Conservation (phyloP, 805 yeast species). For the Wickerhamomyces rabaulensis region DNA sequence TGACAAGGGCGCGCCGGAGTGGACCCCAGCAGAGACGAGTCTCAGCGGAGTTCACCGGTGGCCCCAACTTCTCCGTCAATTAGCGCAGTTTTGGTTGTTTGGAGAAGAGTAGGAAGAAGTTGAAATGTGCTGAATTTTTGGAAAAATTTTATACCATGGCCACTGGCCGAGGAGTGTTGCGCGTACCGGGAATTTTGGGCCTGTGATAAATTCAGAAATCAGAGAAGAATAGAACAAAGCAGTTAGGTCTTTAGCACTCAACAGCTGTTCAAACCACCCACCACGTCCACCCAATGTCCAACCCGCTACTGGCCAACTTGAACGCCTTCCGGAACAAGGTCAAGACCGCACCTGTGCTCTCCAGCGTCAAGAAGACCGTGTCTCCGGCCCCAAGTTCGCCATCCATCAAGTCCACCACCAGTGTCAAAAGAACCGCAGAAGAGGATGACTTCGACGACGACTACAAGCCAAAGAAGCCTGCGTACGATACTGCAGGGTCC, state of each 20-base stretch:
- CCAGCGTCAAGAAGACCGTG: slow-evolving; percentile 9
- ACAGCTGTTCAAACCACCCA: not conserved
- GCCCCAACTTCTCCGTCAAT: not conserved
- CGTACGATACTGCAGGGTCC: slow-evolving; percentile 28
- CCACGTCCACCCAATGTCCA: slow-evolving; percentile 23
- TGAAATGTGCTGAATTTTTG: too few species aligned
- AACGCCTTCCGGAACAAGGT: slow-evolving; percentile 61
- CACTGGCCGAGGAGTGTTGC: not conserved
- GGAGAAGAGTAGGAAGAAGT: not conserved
- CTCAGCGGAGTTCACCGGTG: too few species aligned
- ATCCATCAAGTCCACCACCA: not conserved
- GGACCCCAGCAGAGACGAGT: too few species aligned
- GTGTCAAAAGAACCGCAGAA: not conserved
- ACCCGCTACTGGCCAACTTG: slow-evolving; percentile 48
- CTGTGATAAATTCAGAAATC: not conserved
- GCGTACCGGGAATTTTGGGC: not conserved
- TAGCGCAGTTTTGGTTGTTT: not conserved
- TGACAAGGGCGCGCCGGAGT: not conserved
- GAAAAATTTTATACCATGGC: too few species aligned
- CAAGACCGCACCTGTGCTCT: slow-evolving; percentile 50
- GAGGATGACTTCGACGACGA: slow-evolving; percentile 18
- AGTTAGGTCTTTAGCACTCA: not conserved
- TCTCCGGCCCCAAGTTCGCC: slow-evolving; percentile 17
- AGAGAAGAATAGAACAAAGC: not conserved
- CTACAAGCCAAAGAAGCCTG: slow-evolving; percentile 25